Evolutionary conservation across 2,329 filamentous ascomycete species (phyloP).

Genomic region (Teratosphaeria viscida): DNA sequence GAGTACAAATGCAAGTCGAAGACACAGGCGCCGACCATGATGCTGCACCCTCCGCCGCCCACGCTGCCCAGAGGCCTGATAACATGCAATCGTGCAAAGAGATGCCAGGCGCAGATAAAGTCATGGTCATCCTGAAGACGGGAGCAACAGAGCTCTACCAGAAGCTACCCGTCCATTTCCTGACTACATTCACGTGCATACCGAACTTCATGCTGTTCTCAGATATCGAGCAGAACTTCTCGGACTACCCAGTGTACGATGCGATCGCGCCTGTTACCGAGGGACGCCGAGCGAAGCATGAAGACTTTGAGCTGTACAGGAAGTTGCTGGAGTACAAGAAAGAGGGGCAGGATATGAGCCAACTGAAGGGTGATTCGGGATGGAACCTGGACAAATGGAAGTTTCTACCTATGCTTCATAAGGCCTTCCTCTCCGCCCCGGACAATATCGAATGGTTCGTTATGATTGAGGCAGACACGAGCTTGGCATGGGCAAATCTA

Average conservation of each 20-base stretch:
- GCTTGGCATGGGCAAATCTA: constrained; percentile 34
- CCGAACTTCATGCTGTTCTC: constrained; percentile 38
- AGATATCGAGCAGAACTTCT: constrained; percentile 38
- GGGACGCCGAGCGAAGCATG: constrained; percentile 17
- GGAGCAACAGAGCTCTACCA: constrained; percentile 48
- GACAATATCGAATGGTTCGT: constrained; percentile 44
- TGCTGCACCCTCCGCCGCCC: not conserved
- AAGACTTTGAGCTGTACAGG: constrained; percentile 25
- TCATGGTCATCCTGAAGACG: constrained; percentile 50
- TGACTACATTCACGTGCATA: constrained; percentile 44
- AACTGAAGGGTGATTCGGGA: constrained; percentile 28
- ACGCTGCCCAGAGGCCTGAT: not conserved
- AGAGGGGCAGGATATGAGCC: constrained; percentile 22
- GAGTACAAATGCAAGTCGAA: not conserved
- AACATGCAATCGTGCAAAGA: not conserved
- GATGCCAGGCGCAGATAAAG: constrained; percentile 22
- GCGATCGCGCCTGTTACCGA: constrained; percentile 22
- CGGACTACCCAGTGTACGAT: constrained; percentile 29
- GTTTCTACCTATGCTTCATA: constrained; percentile 46
- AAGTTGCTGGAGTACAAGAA: constrained; percentile 21
- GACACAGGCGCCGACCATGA: not conserved
- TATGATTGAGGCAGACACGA: constrained; percentile 48
- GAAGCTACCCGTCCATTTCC: constrained; percentile 47
- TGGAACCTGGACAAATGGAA: constrained; percentile 50
- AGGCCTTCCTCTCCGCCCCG: constrained; percentile 38